A percentile compares a stretch with the other conserved stretches of the same genome.
Evolutionary conservation across 225 moss, liverwort and hornwort genomes (phyloP).

Genomic region (Lunularia cruciata): DNA sequence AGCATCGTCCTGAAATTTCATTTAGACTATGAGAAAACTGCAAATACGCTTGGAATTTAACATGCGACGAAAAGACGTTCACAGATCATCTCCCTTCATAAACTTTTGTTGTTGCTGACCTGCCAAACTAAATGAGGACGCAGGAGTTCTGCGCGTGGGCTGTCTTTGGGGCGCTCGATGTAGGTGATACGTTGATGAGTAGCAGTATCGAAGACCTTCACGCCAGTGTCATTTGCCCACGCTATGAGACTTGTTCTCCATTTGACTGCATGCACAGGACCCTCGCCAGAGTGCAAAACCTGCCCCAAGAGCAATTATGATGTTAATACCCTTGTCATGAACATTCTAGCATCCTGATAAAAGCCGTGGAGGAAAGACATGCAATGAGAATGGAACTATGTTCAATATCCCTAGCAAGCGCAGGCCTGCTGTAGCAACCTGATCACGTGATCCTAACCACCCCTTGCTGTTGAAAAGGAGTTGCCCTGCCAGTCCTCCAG

Average conservation of each 20-base stretch:
- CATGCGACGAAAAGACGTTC: neutral
- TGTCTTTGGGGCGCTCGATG: slow-evolving; percentile 63
- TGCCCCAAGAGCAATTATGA: slow-evolving; percentile 34
- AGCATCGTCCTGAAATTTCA: slow-evolving; percentile 68
- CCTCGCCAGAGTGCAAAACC: slow-evolving; percentile 95
- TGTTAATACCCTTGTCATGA: neutral
- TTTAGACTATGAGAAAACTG: neutral
- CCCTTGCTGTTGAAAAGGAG: slow-evolving; percentile 89
- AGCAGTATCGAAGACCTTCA: slow-evolving; percentile 93
- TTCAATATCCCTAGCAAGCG: neutral
- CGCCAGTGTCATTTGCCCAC: slow-evolving; percentile 94
- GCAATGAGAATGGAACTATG: neutral
- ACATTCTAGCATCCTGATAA: too few species aligned
- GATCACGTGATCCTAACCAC: slow-evolving; percentile 84
- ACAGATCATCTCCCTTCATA: neutral
- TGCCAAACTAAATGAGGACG: slow-evolving; percentile 94
- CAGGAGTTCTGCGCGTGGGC: slow-evolving; percentile 72
- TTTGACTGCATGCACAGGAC: slow-evolving; percentile 84
- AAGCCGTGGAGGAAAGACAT: neutral
- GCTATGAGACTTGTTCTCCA: slow-evolving; percentile 98
- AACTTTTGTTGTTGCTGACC: slow-evolving; percentile 36
- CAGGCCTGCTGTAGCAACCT: slow-evolving; percentile 44
- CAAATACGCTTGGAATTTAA: neutral
- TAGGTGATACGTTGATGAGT: slow-evolving; percentile 87
- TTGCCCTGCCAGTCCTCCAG: slow-evolving; percentile 91